Evolutionary conservation across 768 basidiomycete genomes (phyloP).

Genomic region (Coprinopsis sp.): DNA sequence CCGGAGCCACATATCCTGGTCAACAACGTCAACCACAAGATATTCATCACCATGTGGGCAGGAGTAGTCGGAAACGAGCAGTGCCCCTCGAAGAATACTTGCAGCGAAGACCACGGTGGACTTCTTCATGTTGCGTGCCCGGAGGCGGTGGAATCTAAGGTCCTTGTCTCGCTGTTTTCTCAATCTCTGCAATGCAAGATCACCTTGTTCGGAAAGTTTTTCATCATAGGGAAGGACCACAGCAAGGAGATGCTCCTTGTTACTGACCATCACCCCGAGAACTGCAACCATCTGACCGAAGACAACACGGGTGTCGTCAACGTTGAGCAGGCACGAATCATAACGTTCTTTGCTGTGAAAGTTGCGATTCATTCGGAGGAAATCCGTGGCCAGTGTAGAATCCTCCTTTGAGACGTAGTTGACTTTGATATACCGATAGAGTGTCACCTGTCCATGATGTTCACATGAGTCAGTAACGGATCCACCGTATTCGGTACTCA

Average conservation of each 20-base stretch:
- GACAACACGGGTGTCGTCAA: background rate
- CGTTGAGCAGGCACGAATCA: background rate
- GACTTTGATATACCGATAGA: conserved; percentile 3
- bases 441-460: background rate
- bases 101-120: background rate
- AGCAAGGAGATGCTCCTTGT: background rate
- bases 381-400: background rate
- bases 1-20: conserved; percentile 14
- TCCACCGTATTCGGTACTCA: background rate
- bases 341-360: background rate
- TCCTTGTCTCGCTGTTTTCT: background rate
- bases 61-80: background rate
- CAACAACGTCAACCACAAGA: conserved; percentile 11
- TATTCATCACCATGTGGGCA: conserved; percentile 4
- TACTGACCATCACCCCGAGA: background rate
- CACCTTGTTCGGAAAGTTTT: background rate
- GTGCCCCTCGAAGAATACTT: background rate
- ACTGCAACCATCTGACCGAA: background rate
- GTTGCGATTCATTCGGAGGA: background rate
- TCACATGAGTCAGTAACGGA: background rate
- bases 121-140: background rate
- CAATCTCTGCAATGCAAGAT: too few relatives aligned
- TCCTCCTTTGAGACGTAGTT: conserved; percentile 1
- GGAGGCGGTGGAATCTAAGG: background rate
- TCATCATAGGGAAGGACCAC: conserved; percentile 1